Percentiles rank a stretch among this genome's conserved stretches.
Evolutionary conservation across 2,329 filamentous ascomycete genomes (phyloP).

Genomic region (Trichoderma sp.): DNA sequence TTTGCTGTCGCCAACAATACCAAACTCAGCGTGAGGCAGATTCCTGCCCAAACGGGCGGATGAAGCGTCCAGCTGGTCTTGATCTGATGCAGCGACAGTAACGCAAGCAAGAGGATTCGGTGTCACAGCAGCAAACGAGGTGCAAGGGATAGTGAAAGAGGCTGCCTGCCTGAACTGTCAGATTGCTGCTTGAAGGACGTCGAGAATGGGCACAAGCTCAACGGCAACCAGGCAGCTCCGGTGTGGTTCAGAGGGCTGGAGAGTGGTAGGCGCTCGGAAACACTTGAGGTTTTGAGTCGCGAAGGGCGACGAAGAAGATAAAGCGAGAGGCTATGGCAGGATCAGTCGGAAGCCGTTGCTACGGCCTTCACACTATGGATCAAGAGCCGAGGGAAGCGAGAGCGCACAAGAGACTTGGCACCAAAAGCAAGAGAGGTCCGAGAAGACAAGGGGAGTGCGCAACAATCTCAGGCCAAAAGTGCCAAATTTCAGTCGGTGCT

Average conservation of each 20-base stretch:
- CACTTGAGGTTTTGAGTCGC: constrained; percentile 25
- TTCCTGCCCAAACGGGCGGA: constrained; percentile 4
- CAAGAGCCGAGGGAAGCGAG: background rate
- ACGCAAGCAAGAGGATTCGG: constrained; percentile 22
- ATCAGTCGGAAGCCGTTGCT: background rate
- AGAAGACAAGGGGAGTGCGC: background rate
- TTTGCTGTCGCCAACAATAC: background rate
- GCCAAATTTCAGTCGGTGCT: too few relatives aligned
- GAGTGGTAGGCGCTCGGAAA: constrained; percentile 12
- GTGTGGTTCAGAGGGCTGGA: background rate
- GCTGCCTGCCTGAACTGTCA: background rate
- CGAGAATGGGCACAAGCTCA: background rate
- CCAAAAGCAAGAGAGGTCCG: background rate
- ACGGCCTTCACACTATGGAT: background rate
- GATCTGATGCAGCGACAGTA: constrained; percentile 28
- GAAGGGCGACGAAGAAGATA: constrained; percentile 1
- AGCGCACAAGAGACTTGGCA: constrained; percentile 2
- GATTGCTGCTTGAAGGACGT: background rate
- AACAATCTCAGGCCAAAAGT: background rate
- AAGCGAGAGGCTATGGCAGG: constrained; percentile 4
- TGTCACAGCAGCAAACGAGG: constrained; percentile 28
- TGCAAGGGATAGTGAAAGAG: background rate
- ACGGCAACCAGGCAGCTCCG: background rate
- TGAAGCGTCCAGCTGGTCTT: background rate
- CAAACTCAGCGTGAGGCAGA: background rate